These are phyloP conservation scores for Serendipita sp. DNA, from an alignment of 768 basidiomycete genomes.

Conservation along the genomic window DNA sequence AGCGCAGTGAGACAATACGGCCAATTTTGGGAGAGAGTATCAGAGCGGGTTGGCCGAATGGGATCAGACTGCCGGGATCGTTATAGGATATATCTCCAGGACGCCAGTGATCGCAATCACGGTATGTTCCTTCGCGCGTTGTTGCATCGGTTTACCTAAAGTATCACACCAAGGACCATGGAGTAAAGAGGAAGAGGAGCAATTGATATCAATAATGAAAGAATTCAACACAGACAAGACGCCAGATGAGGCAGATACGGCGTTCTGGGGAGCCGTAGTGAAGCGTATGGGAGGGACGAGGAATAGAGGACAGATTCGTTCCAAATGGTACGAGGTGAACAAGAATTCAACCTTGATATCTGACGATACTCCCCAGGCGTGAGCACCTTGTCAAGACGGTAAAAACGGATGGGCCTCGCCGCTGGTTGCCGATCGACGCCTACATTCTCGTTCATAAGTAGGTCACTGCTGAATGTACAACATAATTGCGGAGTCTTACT, in stretches of 20 bases:
- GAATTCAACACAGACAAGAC: conserved; percentile 55
- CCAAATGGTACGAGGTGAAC: conserved; percentile 59
- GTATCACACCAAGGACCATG: conserved; percentile 35
- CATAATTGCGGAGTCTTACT: conserved; percentile 3
- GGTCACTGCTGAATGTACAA: conserved; percentile 14
- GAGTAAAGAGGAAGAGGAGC: conserved; percentile 66
- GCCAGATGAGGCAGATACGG: conserved; percentile 41
- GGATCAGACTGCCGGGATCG: conserved; percentile 73
- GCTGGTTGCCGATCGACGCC: conserved; percentile 64
- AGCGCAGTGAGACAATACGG: conserved; percentile 59
- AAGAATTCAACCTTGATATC: neutral
- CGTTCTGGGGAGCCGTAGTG: conserved; percentile 70
- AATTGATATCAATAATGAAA: conserved; percentile 51
- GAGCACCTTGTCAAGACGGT: conserved; percentile 56
- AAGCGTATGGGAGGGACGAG: conserved; percentile 62
- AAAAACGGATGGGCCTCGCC: conserved; percentile 54
- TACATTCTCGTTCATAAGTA: conserved; percentile 74
- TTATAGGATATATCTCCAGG: conserved; percentile 67
- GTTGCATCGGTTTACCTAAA: neutral
- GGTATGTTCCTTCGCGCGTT: conserved; percentile 25
- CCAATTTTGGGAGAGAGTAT: conserved; percentile 70
- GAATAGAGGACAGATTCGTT: conserved; percentile 70
- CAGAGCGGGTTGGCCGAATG: conserved; percentile 52
- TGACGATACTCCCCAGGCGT: conserved; percentile 21
- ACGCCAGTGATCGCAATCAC: conserved; percentile 43